These are phyloP conservation scores for Pichia sp. DNA, from an alignment of 1,139 yeast genomes.

Conservation along the genomic window DNA sequence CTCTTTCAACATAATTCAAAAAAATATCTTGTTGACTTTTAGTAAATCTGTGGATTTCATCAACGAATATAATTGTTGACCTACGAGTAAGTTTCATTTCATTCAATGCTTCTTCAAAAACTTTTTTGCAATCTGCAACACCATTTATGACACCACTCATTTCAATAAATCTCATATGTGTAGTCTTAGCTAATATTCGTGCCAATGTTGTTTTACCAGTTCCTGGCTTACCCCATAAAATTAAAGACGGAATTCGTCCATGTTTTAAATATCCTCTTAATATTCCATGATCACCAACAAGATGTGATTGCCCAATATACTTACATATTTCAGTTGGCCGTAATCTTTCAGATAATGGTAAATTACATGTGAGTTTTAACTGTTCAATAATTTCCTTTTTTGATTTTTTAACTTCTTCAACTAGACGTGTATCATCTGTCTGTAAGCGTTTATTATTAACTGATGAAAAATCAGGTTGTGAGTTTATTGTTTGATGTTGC, in stretches of 20 bases:
- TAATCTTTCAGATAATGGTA: constrained; percentile 84
- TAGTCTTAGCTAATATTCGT: constrained; percentile 49
- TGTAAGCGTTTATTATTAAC: neutral
- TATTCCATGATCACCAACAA: constrained; percentile 70
- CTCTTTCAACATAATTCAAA: constrained; percentile 65
- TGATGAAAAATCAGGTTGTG: constrained; percentile 1
- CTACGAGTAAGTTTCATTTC: constrained; percentile 61
- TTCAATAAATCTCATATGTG: constrained; percentile 65
- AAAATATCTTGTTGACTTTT: constrained; percentile 86
- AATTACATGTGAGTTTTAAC: constrained; percentile 37
- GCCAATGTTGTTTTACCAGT: constrained; percentile 86
- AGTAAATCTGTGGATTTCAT: constrained; percentile 89
- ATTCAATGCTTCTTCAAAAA: constrained; percentile 68
- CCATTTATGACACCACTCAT: constrained; percentile 82
- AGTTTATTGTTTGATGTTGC: neutral
- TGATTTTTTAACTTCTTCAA: constrained; percentile 8
- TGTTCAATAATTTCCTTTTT: constrained; percentile 10
- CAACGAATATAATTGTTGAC: constrained; percentile 75
- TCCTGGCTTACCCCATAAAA: constrained; percentile 96
- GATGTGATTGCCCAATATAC: constrained; percentile 79
- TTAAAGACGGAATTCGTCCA: constrained; percentile 71
- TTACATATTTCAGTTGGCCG: constrained; percentile 72
- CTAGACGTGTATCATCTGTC: neutral
- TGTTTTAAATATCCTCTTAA: constrained; percentile 60
- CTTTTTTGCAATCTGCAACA: constrained; percentile 60